These are phyloP conservation scores for Firmiana major DNA, from an alignment of 345 rosid genomes.

Conservation along the genomic window DNA sequence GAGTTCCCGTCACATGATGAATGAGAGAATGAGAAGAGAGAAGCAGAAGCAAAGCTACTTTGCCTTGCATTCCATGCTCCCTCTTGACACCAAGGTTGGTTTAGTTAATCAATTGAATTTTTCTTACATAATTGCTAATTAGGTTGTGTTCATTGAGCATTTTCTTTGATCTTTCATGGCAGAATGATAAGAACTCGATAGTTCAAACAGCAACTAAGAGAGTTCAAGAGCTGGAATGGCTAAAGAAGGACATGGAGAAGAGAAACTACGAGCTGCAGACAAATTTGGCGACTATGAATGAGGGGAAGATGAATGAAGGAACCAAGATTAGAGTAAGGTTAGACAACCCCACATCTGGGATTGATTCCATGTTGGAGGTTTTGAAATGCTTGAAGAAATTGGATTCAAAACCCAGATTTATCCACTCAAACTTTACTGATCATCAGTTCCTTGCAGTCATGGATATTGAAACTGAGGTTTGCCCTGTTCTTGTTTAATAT, in stretches of 20 bases:
- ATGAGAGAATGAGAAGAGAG: constrained; percentile 67
- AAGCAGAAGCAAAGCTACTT: constrained; percentile 54
- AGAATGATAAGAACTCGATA: constrained; percentile 63
- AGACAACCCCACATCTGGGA: constrained; percentile 44
- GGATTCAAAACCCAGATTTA: constrained; percentile 30
- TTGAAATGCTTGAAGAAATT: constrained; percentile 43
- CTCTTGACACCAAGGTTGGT: constrained; percentile 60
- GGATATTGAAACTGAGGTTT: constrained; percentile 44
- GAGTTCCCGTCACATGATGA: constrained; percentile 48
- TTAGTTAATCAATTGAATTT: neutral
- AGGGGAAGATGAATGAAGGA: neutral
- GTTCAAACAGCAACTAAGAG: constrained; percentile 34
- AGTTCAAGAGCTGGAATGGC: constrained; percentile 38
- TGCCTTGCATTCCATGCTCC: constrained; percentile 52
- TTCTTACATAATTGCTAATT: neutral
- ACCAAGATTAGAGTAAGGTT: constrained; percentile 39
- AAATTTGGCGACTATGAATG: constrained; percentile 6
- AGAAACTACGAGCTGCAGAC: constrained; percentile 29
- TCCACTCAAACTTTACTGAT: constrained; percentile 36
- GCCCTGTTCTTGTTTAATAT: neutral
- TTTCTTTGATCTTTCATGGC: constrained; percentile 1
- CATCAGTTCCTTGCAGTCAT: constrained; percentile 35
- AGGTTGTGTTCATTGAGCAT: neutral
- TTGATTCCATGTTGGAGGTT: constrained; percentile 55
- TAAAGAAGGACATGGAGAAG: constrained; percentile 40